Base-by-base conservation (phyloP, 768 basidiomycete genomes). In the Xerocomellus dryophilus region DNA sequence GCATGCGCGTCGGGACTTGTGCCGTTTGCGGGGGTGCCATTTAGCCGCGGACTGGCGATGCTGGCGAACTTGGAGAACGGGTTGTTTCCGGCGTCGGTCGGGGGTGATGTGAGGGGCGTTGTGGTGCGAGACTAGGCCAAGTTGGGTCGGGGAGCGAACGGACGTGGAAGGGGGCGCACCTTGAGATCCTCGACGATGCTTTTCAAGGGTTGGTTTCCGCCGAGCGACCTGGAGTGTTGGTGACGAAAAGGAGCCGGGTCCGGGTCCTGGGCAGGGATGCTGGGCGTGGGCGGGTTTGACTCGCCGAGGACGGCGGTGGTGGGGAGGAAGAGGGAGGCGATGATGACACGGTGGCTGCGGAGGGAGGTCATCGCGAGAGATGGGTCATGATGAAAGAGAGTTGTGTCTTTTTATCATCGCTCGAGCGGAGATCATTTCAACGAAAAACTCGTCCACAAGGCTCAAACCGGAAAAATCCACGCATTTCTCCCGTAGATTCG, bases 251-350 rank as follows among this genome's bases (percentile, higher is more conserved):
- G 39, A 0, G n/a, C 27, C 8, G 29, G 39, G 1, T n/a, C 34
- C 8, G 29, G 29, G 29, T 29, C 29, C 9, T 29, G 29, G 29
- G 29, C 38, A 56, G 59, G 50, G 21, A 67, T 64, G 31, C 77
- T 75, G 10, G 84, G 81, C 0, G 84, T 83, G 1, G 81, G 63
- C 0, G 80, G 79, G 14, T 72, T 67, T 0, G 83, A 82, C 53
- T 74, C 73, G 66, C 80, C 83, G 39, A 83, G 72, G 42, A 84
- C 81, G 40, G 82, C 81, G 35, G 89, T 88, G 54, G 81, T 81
- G 35, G 90, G 90, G 34, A 92, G 82, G 66, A 93, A 91, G 54
- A 92, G 83, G n/a, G 87, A 86, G 15, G 89, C 90, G 68, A 93
- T 84, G 68, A 92, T 75, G 50, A 88, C 78, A 31, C 90, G 76